Percentiles rank a stretch among this genome's conserved stretches.
Evolutionary conservation across 192 early-diverging fungal species (phyloP).

Genomic region (Phycomyces nitens): DNA sequence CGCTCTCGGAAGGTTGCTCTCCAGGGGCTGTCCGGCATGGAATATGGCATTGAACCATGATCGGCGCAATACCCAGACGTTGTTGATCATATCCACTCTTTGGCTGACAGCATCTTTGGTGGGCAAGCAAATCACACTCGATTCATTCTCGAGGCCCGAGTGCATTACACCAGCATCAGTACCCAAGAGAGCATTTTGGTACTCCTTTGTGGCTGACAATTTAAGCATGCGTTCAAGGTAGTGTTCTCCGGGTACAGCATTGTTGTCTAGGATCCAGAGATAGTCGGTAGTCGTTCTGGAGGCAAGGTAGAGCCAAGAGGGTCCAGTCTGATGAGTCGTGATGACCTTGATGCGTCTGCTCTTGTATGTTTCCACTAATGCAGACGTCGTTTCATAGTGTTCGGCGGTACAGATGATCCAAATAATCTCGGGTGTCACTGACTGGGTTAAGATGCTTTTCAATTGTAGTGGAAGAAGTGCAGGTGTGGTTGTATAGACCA

Average conservation of each 20-base stretch:
- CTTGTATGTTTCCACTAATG: neutral
- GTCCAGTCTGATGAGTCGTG: neutral
- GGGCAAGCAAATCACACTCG: conserved; percentile 10
- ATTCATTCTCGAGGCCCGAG: neutral
- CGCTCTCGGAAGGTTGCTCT: neutral
- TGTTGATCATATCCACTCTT: conserved; percentile 19
- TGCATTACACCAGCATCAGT: conserved; percentile 36
- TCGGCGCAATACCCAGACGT: conserved; percentile 26
- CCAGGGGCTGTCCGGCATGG: neutral
- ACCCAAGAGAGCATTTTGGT: conserved; percentile 40
- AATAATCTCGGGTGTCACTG: conserved; percentile 8
- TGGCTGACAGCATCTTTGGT: conserved; percentile 7
- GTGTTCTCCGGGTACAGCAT: conserved; percentile 38
- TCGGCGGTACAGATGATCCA: conserved; percentile 8
- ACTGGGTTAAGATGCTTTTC: conserved; percentile 9
- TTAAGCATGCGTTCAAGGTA: conserved; percentile 42
- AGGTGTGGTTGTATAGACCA: conserved; percentile 3
- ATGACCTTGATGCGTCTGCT: conserved; percentile 4
- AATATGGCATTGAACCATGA: conserved; percentile 21
- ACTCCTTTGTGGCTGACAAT: conserved; percentile 37
- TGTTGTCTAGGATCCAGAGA: conserved; percentile 42
- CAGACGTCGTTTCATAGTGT: neutral
- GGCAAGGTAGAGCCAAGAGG: conserved; percentile 11
- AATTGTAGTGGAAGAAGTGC: conserved; percentile 4
- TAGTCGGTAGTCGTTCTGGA: conserved; percentile 34